Conservation (phyloP, 1,284 basidiomycete species). For the Caloboletus inedulis region DNA sequence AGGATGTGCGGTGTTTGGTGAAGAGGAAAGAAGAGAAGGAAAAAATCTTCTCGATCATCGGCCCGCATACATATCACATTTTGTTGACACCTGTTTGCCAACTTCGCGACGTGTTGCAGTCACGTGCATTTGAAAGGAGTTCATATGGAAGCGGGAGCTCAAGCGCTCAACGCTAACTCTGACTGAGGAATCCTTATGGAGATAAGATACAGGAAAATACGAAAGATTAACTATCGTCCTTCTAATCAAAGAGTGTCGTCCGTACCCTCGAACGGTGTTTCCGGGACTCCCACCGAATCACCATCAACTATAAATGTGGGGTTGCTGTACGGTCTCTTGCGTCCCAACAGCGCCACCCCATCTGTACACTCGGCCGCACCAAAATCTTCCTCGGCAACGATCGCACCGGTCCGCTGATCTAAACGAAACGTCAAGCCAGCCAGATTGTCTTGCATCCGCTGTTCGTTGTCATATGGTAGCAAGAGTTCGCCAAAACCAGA, state of each 20-base stretch:
- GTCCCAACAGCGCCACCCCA: conserved; percentile 17
- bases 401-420: conserved; percentile 58
- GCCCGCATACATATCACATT: too few relatives aligned
- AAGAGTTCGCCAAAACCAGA: conserved; percentile 62
- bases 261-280: conserved; percentile 2
- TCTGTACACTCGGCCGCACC: conserved; percentile 8
- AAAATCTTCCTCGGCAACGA: conserved; percentile 44
- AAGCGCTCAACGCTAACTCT: too few relatives aligned
- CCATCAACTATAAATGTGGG: conserved; percentile 7
- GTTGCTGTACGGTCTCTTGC: conserved; percentile 5
- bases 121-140: conserved; percentile 1
- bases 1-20: conserved; percentile 35
- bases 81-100: conserved; percentile 31
- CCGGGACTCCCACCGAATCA: background rate
- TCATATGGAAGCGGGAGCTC: too few relatives aligned
- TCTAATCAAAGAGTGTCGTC: background rate
- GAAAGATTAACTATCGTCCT: background rate
- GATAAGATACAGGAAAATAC: background rate
- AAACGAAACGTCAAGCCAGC: conserved; percentile 53
- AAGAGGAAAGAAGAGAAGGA: conserved; percentile 43
- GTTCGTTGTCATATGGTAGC: conserved; percentile 54
- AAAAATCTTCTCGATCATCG: conserved; percentile 13
- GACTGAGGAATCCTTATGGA: background rate
- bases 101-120: conserved; percentile 3
- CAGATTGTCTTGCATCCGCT: conserved; percentile 45